phyloP scores from a whole-genome alignment of 1,284 basidiomycete genomes.

The Ganoderma lingzhi region DNA sequence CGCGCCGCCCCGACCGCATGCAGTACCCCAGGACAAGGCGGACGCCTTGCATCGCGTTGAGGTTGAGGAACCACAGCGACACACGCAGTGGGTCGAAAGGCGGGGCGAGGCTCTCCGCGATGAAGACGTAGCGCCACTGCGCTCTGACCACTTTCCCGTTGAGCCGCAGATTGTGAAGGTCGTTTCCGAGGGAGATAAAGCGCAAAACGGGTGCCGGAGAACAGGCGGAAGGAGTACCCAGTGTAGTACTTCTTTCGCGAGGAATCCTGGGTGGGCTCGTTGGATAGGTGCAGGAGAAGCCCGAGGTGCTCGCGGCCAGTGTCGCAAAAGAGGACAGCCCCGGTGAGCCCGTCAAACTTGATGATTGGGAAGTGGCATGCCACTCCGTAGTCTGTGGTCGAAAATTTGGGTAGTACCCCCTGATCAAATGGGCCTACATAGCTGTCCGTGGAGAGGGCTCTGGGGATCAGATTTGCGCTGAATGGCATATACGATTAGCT shows the following conservation, averaged over 20 bases:
- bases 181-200: conserved; percentile 8
- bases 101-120: neutral
- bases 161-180: conserved; percentile 10
- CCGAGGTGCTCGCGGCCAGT: neutral
- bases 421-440: no score
- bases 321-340: conserved; percentile 12
- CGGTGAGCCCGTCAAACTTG: neutral
- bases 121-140: conserved; percentile 14
- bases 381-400: conserved; percentile 11
- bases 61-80: neutral
- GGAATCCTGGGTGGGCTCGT: neutral
- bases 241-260: neutral
- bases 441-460: no score
- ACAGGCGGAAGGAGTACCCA: neutral
- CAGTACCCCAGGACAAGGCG: neutral
- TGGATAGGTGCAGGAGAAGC: neutral
- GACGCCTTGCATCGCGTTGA: neutral
- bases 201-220: neutral
- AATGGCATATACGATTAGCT: no score
- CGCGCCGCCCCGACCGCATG: neutral
- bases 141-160: conserved; percentile 9
- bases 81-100: neutral
- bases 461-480: no score
- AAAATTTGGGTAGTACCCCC: no score
- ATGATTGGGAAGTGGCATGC: conserved; percentile 9